Percentiles rank a stretch among this genome's conserved stretches.
These are phyloP conservation scores for Suhomyces kilbournensis DNA, from an alignment of 805 yeast genomes.

Conservation along the genomic window DNA sequence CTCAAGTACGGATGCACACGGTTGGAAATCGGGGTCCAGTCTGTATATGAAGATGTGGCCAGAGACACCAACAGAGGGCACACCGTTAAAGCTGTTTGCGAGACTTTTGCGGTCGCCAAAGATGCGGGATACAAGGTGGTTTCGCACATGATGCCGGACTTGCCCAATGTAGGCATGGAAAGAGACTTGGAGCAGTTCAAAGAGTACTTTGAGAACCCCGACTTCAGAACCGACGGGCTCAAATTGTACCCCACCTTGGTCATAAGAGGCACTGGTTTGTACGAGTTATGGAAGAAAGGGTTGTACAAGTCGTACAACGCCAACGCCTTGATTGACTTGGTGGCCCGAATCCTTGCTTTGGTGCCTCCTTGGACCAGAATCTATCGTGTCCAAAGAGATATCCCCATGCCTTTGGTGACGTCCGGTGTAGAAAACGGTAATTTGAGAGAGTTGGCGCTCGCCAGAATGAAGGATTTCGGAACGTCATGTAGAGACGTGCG, in stretches of 20 bases:
- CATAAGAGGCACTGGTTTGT: slow-evolving; percentile 94
- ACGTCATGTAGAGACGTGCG: slow-evolving; percentile 94
- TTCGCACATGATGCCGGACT: slow-evolving; percentile 99
- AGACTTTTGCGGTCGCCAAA: slow-evolving; percentile 92
- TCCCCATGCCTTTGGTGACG: slow-evolving; percentile 97
- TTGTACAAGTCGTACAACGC: slow-evolving; percentile 93
- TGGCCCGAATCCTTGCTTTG: slow-evolving; percentile 90
- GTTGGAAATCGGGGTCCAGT: slow-evolving; percentile 94
- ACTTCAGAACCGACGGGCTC: slow-evolving; percentile 93
- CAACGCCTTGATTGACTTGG: slow-evolving; percentile 87
- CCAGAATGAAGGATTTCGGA: slow-evolving; percentile 98
- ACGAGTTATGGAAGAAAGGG: slow-evolving; percentile 97
- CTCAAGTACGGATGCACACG: slow-evolving; percentile 94
- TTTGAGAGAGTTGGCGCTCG: slow-evolving; percentile 88
- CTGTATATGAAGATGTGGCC: slow-evolving; percentile 97
- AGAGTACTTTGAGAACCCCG: slow-evolving; percentile 96
- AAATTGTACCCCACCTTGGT: slow-evolving; percentile 95
- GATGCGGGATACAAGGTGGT: slow-evolving; percentile 98
- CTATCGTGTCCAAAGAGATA: slow-evolving; percentile 97
- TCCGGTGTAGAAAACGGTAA: slow-evolving; percentile 98
- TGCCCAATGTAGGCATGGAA: slow-evolving; percentile 98
- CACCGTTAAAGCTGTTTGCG: slow-evolving; percentile 93
- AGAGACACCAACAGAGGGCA: slow-evolving; percentile 98
- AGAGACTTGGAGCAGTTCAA: slow-evolving; percentile 93
- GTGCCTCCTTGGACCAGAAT: slow-evolving; percentile 99